Evolutionary conservation across 129 eudicot genomes (phyloP), one percentile per base, ranked within the genome.

Genomic region (Sambucus nigra): DNA sequence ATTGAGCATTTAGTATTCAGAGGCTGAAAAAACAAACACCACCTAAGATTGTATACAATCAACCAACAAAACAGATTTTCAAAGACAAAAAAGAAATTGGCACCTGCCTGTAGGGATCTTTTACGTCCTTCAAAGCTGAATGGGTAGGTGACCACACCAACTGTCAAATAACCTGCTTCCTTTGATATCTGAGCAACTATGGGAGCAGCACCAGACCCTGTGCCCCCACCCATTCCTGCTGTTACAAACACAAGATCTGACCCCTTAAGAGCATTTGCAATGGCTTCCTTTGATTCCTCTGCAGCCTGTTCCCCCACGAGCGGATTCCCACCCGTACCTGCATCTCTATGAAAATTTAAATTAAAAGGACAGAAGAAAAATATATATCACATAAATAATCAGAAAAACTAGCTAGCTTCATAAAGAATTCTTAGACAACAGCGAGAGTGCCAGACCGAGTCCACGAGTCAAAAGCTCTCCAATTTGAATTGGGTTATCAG

Each of bases 401-500:
- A n/a, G 17, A n/a, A n/a, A n/a, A n/a, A n/a, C n/a, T n/a, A n/a
- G n/a, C n/a, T n/a, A n/a, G n/a, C 14, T 39, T 29, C 8, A 15
- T 12, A 35, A 35, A 15, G 42, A 15, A 35, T 35, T 35, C 73
- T 87, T 82, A 57, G 23, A 61, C 26, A 21, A 26, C 11, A 42
- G 19, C 18, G 56, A 57, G 55, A 72, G 69, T 47, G 70, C 11
- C 76, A 59, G 48, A 91, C 98, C 98, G 65, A 91, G 84, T 65
- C 98, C 98, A 55, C 98, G 98, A 33, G 99, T 91, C 84, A 85
- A 63, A 72, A 91, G 87, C 74, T 91, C 94, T 66, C 96, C 96
- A 42, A 87, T 87, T 58, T 83, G 96, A 59, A 87, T 68, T 7
- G 94, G 89, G 71, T 79, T 64, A 54, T 80, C 77, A 5, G 94